Evolutionary conservation across 202 grass and related monocot genomes (phyloP).

Genomic region (Brachypodium distachyon): DNA sequence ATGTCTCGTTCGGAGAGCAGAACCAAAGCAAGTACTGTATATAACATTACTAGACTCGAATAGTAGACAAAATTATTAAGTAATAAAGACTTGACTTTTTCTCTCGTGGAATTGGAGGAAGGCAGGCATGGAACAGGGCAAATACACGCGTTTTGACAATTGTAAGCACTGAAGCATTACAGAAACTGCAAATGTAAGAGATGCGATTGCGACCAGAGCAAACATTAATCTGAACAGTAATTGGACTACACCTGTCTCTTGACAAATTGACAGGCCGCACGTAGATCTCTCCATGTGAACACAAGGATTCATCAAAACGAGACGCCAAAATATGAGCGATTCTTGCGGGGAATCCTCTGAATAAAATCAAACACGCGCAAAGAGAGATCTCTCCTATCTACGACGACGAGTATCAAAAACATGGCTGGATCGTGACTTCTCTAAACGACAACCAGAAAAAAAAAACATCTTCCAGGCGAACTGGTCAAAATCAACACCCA

Average conservation of each 20-base stretch:
- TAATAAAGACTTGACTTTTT: constrained; percentile 1
- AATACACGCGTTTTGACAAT: neutral
- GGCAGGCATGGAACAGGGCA: neutral
- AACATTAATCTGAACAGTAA: neutral
- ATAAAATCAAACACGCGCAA: neutral
- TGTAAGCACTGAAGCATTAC: neutral
- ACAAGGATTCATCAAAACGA: neutral
- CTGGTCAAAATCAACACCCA: neutral
- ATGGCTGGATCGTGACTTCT: neutral
- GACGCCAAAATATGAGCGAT: neutral
- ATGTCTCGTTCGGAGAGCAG: neutral
- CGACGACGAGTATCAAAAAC: neutral
- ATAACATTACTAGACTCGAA: neutral
- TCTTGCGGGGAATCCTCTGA: neutral
- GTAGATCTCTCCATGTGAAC: constrained; percentile 25
- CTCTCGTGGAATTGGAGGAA: neutral
- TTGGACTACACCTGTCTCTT: neutral
- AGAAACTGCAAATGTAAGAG: neutral
- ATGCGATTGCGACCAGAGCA: neutral
- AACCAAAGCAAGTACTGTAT: neutral
- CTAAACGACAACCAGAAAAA: neutral
- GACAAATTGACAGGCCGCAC: neutral
- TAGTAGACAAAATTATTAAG: neutral
- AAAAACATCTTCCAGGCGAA: neutral
- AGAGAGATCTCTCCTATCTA: neutral